Evolutionary conservation across 768 basidiomycete species (phyloP).

Genomic region (Gyrodon lividus): DNA sequence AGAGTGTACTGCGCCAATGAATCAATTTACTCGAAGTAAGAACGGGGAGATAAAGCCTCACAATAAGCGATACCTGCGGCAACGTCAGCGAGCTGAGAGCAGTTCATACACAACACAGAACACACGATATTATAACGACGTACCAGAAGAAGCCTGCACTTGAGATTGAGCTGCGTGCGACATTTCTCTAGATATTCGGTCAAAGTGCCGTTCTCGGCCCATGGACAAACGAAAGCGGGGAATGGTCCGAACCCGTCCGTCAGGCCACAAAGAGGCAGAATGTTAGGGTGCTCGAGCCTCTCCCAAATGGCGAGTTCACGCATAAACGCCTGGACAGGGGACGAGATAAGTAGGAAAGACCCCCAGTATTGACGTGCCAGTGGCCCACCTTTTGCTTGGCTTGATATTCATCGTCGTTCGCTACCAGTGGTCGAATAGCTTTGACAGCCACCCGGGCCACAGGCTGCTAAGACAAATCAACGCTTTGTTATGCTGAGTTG

Average conservation of each 20-base stretch:
- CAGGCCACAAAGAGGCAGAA: conserved; percentile 31
- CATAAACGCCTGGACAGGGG: conserved; percentile 22
- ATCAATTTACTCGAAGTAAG: neutral
- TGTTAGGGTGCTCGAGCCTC: conserved; percentile 27
- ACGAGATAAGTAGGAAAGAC: neutral
- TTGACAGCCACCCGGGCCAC: conserved; percentile 34
- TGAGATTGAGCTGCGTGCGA: conserved; percentile 8
- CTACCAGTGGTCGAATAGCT: conserved; percentile 14
- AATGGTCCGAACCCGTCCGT: conserved; percentile 26
- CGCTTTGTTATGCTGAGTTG: too few relatives aligned
- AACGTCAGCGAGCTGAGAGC: conserved; percentile 23
- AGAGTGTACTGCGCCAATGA: conserved; percentile 17
- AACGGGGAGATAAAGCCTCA: neutral
- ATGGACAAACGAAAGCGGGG: conserved; percentile 34
- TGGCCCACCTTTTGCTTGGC: conserved; percentile 17
- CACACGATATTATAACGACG: neutral
- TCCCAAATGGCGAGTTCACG: conserved; percentile 33
- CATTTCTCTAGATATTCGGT: conserved; percentile 28
- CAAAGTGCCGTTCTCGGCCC: conserved; percentile 33
- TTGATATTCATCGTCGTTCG: neutral
- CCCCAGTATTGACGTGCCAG: neutral
- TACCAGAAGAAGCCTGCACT: conserved; percentile 19
- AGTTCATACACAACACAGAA: neutral
- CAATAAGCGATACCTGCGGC: conserved; percentile 24
- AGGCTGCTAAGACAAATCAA: neutral